Evolutionary conservation across 164 flowering plant species (phyloP), one percentile per base, ranked within the genome.

Genomic region (Nelumbo lutea): DNA sequence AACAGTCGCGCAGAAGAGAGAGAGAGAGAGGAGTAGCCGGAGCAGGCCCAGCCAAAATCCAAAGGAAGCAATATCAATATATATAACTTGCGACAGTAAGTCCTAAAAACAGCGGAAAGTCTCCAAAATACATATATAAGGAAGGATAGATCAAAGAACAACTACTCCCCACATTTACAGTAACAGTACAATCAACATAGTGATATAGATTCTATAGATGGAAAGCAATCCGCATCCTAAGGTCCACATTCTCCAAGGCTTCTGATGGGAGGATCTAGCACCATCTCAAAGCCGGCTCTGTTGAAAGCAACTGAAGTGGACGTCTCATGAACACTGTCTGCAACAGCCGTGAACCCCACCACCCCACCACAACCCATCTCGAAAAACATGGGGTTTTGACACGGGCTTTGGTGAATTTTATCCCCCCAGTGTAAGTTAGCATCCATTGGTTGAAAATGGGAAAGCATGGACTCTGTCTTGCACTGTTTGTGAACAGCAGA

Each of bases 271-370:
- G 72, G 61, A 79, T 81, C 83, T 61, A 76, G 61, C 73, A 79
- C 56, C 70, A 62, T 75, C 70, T 78, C 79, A 75, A 79, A 71
- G 72, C 71, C 62, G 48, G 76, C 42, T 72, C 71, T 70, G 77
- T 70, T 75, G 72, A 81, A 76, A 75, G 80, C 73, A 68, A 68
- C 58, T 70, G 87, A 75, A 67, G 80, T 70, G 63, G 85, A 77
- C 76, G 69, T 69, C 40, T 79, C 86, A 72, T 79, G 73, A 74
- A 57, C 67, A 50, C 57, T 38, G 2, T 50, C 63, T 13, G 63
- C 72, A 38, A 72, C 15, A 46, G 56, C 62, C 5, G 68, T 64
- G 11, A 65, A 14, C 40, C 78, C 81, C 53, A 66, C 15, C 47
- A 59, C 61, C 11, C 72, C 76, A 65, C 60, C 58, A 59, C 81